Conservation (phyloP, 2,329 filamentous ascomycete genomes). For the Bipolaris sorokiniana region DNA sequence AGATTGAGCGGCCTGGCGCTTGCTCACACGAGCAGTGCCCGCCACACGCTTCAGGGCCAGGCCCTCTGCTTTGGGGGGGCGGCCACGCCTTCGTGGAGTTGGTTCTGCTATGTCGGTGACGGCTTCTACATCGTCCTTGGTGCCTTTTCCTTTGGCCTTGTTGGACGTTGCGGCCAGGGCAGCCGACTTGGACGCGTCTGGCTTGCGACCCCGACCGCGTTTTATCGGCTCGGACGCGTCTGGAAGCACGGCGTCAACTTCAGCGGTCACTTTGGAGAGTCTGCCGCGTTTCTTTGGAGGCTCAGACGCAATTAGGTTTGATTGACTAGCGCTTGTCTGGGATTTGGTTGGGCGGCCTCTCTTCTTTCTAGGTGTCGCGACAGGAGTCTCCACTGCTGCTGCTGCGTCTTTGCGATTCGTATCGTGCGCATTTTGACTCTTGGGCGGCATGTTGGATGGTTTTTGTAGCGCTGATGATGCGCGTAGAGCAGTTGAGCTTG, state of each 20-base stretch:
- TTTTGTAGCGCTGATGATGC: neutral
- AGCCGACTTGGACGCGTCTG: conserved; percentile 9
- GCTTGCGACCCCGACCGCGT: conserved; percentile 26
- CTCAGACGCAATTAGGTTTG: conserved; percentile 7
- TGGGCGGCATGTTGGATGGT: conserved; percentile 21
- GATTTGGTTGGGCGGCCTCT: conserved; percentile 27
- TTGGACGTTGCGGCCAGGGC: conserved; percentile 12
- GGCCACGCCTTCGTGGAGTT: conserved; percentile 20
- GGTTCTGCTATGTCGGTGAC: conserved; percentile 5
- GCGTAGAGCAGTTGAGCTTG: neutral
- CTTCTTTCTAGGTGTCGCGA: conserved; percentile 22
- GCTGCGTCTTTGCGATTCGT: conserved; percentile 20
- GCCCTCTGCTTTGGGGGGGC: conserved; percentile 19
- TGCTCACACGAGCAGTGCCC: conserved; percentile 31
- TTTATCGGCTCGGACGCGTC: conserved; percentile 14
- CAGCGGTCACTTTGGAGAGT: conserved; percentile 18
- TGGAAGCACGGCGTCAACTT: conserved; percentile 9
- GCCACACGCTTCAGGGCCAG: conserved; percentile 24
- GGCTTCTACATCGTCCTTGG: conserved; percentile 6
- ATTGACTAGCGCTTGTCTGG: neutral
- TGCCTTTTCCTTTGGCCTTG: conserved; percentile 17
- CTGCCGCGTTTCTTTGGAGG: conserved; percentile 32
- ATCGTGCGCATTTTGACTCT: conserved; percentile 15
- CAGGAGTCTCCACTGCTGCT: conserved; percentile 6
- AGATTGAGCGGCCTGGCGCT: conserved; percentile 20